Base-by-base conservation (phyloP, 495 filamentous ascomycete species). In the Massariosphaeria phaeospora region DNA sequence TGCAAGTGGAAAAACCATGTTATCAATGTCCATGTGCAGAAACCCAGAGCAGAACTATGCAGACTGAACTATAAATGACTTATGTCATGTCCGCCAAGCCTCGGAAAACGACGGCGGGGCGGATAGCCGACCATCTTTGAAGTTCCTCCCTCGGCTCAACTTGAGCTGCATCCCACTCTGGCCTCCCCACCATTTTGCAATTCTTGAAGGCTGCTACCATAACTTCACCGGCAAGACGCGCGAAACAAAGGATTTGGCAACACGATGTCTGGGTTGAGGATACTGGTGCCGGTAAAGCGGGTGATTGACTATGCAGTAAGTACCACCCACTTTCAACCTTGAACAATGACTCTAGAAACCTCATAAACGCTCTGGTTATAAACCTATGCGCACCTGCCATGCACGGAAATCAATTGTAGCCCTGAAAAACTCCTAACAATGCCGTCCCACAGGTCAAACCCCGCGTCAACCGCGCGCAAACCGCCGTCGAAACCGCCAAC, bases 271-370 rank as follows among this genome's bases (percentile, higher is more conserved):
- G 79, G 83, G 41, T 78, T 98, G 57, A 80, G 90, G 68, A 96
- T 98, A 69, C 76, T 98, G 55, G 93, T 98, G 17, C 93, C 93
- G 73, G 73, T 98, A 48, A 98, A 98, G 78, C 78, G 93, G 78
- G 93, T 98, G 47, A 95, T 98, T 73, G 93, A 98, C 82, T 98
- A 96, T 82, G 91, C 93, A 59, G 91, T 96, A 74, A 70, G 84
- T 72, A 59, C 24, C 25, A 23, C 29, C 13, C 52, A 55, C 42
- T 21, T 13, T 17, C 27, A 34, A 4, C n/a, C 26, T 3, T 11
- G 10, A 10, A 7, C 36, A 40, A 40, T 45, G n/a, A n/a, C 23
- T 35, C 58, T 27, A 31, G 18, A 41, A 9, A 3, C 7, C 6
- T 42, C 24, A 29, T 11, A 3, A 27, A 45, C 18, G n/a, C 21